phyloP scores from a whole-genome alignment of 2,329 filamentous ascomycete genomes.

The Dothideomycetidae sp. region DNA sequence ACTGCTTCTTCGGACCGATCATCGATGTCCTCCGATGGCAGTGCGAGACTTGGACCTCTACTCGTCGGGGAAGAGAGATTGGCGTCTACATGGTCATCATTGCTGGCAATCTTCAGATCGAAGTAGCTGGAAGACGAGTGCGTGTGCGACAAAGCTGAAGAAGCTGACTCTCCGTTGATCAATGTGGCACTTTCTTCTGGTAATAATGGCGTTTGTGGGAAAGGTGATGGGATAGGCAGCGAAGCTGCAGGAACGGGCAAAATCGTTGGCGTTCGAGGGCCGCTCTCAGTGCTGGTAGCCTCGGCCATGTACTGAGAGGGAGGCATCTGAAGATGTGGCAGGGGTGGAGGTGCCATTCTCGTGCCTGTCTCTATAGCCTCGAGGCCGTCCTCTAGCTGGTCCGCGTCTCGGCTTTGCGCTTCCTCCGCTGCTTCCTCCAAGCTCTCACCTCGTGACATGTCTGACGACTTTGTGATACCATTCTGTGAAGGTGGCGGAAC shows the following conservation, averaged over 20 bases:
- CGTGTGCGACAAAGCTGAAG: too few relatives aligned
- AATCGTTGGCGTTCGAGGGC: conserved; percentile 20
- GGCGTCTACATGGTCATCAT: too few relatives aligned
- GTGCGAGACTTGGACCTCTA: neutral
- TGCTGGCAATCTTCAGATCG: neutral
- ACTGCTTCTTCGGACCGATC: neutral
- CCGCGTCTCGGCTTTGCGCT: neutral
- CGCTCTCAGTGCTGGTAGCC: conserved; percentile 5
- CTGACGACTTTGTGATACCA: too few relatives aligned
- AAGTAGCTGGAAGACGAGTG: neutral
- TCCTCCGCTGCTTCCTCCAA: too few relatives aligned
- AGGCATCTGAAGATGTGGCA: conserved; percentile 17
- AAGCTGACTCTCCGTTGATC: too few relatives aligned
- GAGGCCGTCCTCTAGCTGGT: too few relatives aligned
- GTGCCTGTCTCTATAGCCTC: too few relatives aligned
- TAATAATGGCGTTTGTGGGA: conserved; percentile 13
- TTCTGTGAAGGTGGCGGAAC: too few relatives aligned
- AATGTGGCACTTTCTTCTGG: neutral
- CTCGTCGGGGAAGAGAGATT: neutral
- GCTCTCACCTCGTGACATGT: neutral
- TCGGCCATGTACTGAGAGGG: conserved; percentile 3
- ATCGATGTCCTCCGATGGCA: neutral
- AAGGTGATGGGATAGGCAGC: conserved; percentile 23
- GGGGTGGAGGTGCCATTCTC: conserved; percentile 17
- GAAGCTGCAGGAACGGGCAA: conserved; percentile 18